These are phyloP conservation scores for Penicillium rolfsii DNA, from an alignment of 2,329 filamentous ascomycete species.

Conservation along the genomic window DNA sequence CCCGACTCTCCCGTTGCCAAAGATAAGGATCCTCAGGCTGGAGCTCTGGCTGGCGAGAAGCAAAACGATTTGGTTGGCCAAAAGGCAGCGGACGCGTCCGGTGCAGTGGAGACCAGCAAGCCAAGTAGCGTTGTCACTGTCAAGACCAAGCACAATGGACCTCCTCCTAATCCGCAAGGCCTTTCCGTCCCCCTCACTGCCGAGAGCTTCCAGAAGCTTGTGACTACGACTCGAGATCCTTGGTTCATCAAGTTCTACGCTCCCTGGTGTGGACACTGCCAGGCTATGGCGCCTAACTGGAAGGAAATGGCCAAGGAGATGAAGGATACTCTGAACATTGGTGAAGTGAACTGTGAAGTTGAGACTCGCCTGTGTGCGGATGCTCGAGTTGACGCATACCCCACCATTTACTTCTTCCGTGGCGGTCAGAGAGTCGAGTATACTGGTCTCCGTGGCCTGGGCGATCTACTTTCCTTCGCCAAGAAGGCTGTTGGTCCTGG, in stretches of 20 bases:
- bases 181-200: constrained; percentile 74
- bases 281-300: constrained; percentile 90
- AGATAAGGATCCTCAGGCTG: constrained; percentile 46
- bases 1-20: constrained; percentile 47
- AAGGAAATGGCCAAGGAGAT: constrained; percentile 86
- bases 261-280: constrained; percentile 95
- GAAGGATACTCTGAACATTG: constrained; percentile 85
- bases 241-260: constrained; percentile 99
- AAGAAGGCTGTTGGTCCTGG: constrained; percentile 81
- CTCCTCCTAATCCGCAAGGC: constrained; percentile 73
- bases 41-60: constrained; percentile 45
- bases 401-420: constrained; percentile 90
- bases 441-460: constrained; percentile 84
- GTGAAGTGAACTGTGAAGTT: constrained; percentile 92
- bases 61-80: constrained; percentile 46
- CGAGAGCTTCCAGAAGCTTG: constrained; percentile 81
- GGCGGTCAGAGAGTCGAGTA: constrained; percentile 93
- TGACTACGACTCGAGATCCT: constrained; percentile 84
- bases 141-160: constrained; percentile 56
- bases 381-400: constrained; percentile 75
- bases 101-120: constrained; percentile 48
- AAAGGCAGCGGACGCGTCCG: constrained; percentile 34
- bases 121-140: constrained; percentile 43
- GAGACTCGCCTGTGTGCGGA: constrained; percentile 92
- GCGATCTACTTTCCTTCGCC: constrained; percentile 84